A percentile compares a stretch with the other conserved stretches of the same genome.
Evolutionary conservation across 2,329 filamentous ascomycete genomes (phyloP).

Genomic region (Pyrenophora seminiperda): DNA sequence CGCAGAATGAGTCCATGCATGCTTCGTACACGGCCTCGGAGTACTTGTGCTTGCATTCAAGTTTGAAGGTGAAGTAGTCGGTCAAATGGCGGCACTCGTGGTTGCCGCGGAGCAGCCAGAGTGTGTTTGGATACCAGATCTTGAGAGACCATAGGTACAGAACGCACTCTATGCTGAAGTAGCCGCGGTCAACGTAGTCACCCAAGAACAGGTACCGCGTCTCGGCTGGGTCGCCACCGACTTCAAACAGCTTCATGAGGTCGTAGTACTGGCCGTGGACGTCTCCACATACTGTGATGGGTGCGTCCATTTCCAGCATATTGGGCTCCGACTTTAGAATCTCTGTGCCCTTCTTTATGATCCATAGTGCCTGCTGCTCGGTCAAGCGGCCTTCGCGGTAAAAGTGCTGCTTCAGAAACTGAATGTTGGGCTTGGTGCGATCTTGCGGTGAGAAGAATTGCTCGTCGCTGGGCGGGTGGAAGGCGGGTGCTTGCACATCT

Average conservation of each 20-base stretch:
- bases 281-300: constrained; percentile 97
- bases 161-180: constrained; percentile 99
- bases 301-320: constrained; percentile 97
- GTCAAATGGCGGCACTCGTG: constrained; percentile 99
- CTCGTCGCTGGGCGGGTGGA: constrained; percentile 88
- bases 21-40: constrained; percentile 95
- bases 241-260: constrained; percentile 99
- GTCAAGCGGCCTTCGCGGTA: constrained; percentile 96
- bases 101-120: constrained; percentile 96
- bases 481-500: constrained; percentile 98
- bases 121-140: constrained; percentile 97
- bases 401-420: constrained; percentile 97
- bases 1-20: constrained; percentile 98
- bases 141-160: constrained; percentile 97
- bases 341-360: constrained; percentile 85
- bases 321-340: constrained; percentile 90
- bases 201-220: constrained; percentile 96
- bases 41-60: constrained; percentile 99
- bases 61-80: constrained; percentile 99
- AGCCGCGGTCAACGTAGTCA: constrained; percentile 97
- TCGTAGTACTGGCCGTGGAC: constrained; percentile 99
- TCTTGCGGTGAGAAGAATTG: constrained; percentile 91
- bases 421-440: constrained; percentile 84
- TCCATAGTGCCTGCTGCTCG: constrained; percentile 96
- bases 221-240: constrained; percentile 94